Evolutionary conservation across 2,329 filamentous ascomycete genomes (phyloP), one percentile per base, ranked within the genome.

Genomic region (Xylariales sp.): DNA sequence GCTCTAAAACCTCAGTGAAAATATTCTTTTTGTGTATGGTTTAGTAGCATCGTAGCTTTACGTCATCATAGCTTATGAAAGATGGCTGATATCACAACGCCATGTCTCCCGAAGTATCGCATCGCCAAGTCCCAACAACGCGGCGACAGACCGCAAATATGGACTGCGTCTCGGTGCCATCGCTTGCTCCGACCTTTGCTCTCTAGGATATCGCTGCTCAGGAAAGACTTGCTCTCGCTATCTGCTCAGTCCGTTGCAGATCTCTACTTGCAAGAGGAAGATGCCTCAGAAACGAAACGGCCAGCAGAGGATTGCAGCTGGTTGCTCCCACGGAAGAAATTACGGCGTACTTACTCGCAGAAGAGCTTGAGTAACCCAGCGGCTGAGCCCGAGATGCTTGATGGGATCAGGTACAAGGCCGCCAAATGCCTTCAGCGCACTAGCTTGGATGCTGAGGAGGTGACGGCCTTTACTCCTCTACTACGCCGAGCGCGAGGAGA

Each of bases 131-230:
- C 42, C 16, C 45, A 48, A 13, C 42, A 38, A 19, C 36, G 30
- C n/a, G 39, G 40, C 24, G 46, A 49, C 13, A 24, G 38, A 18
- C 40, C 45, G 31, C 45, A 52, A 13, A 46, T 52, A n/a, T 63
- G 66, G 66, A 69, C 65, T 10, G 52, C 65, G 16, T 56, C 64
- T 23, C 59, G 65, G 41, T 69, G 66, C 37, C 57, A 67, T 37
- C 61, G 66, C 16, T 47, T 70, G 29, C 55, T 70, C 23, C 62
- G 66, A 21, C 62, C 65, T 6, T 47, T 70, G 38, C 56, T 63
- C 19, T 69, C 66, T 11, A 56, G 65, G 30, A 60, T 70, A 24
- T 53, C 60, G 43, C 60, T 63, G 24, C 47, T 70, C 4, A 57
- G 56, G 17, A 66, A 59, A 40, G 58, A 61, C 5, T 38, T 52